Conservation (phyloP, 495 filamentous ascomycete genomes). For the Physcia stellaris region DNA sequence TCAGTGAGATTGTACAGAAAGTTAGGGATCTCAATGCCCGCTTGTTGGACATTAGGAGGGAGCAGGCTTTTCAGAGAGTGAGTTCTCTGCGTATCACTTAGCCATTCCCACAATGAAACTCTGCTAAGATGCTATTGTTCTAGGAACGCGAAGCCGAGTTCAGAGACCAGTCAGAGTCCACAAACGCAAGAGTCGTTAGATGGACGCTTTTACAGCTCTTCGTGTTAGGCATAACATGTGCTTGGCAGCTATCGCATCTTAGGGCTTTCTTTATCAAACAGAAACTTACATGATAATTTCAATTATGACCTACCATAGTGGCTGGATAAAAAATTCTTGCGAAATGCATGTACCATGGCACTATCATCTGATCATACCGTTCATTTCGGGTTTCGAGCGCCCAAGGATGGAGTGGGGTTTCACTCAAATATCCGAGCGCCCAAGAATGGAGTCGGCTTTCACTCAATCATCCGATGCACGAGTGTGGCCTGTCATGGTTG, state of each 20-base stretch:
- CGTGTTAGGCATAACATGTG: conserved; percentile 81
- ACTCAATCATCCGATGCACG: no score
- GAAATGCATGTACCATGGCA: no score
- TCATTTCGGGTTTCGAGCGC: no score
- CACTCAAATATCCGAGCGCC: no score
- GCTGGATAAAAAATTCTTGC: no score
- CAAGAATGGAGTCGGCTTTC: no score
- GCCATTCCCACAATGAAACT: not conserved
- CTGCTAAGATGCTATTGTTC: not conserved
- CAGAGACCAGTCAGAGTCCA: conserved; percentile 88
- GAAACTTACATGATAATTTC: conserved; percentile 63
- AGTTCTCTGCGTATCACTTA: conserved; percentile 18
- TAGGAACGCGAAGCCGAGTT: conserved; percentile 97
- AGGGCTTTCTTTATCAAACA: conserved; percentile 99
- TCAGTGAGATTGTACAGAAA: conserved; percentile 77
- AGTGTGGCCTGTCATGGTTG: no score
- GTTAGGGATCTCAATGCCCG: conserved; percentile 82
- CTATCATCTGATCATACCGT: no score
- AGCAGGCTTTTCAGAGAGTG: conserved; percentile 95
- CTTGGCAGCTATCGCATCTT: conserved; percentile 93
- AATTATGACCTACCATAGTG: no score
- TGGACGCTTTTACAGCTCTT: conserved; percentile 87
- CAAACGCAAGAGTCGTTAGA: conserved; percentile 82
- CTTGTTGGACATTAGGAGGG: conserved; percentile 76
- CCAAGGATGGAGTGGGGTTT: no score